Evolutionary conservation across 2,329 filamentous ascomycete species (phyloP), one percentile per base, ranked within the genome.

Genomic region (Penicillium sp.): DNA sequence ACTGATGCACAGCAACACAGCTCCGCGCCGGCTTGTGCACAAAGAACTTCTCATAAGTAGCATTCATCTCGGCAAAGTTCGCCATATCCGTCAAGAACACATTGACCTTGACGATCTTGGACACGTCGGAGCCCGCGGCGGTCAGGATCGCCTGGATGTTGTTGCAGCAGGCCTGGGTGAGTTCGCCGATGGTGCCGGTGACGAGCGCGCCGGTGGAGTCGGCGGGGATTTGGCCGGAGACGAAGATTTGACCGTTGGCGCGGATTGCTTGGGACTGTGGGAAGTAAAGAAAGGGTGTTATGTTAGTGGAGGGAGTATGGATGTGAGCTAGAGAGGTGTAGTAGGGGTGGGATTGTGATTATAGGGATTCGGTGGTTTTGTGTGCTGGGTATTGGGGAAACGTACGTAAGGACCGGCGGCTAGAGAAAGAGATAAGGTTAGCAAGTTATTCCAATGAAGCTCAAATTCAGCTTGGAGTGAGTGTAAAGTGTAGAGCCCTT

Each of bases 71-170:
- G 51, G 85, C 87, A 73, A 98, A 98, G 79, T 95, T 84, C 63
- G 83, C 85, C 94, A 98, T 98, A 78, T 96, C 90, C 52, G 89
- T 89, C 62, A 98, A 81, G 84, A 97, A 98, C 73, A 79, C 79
- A 74, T 88, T 91, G 69, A 92, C 90, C 85, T 97, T 96, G 79
- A 97, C 90, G 49, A 96, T 89, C 77, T 88, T 90, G 64, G 85
- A 78, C 59, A 98, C 84, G 54, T 84, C 86, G 22, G 90, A 93
- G 55, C 91, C 92, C 24, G 92, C 92, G 69, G 88, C 91, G 60
- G 87, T 85, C 53, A 98, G 86, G 58, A 98, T 91, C 44, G 90
- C 90, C 76, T 89, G 84, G 72, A 97, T 85, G 79, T 96, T 96
- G 78, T 89, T 83, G 78, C 88, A 88, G 81, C 86, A 89, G 69